Evolutionary conservation across 1,139 yeast species (phyloP), one percentile per base, ranked within the genome.

Genomic region (Lodderomyces elongisporus): DNA sequence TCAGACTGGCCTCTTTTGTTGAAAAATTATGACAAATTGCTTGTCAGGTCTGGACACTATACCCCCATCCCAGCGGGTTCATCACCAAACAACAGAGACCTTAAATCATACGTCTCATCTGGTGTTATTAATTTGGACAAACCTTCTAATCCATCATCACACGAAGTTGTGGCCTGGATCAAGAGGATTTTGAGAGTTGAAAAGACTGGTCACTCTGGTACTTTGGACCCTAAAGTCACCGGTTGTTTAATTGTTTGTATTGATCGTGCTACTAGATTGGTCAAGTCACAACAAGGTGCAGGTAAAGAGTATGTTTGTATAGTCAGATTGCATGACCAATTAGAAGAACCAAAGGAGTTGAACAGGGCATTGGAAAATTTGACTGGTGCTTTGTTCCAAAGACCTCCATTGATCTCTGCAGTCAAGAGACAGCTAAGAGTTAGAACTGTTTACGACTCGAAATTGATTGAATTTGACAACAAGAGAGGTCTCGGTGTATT

Each of bases 241-340:
- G 95, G 95, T 45, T 91, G 98, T 73, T 74, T 91, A 61, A 91
- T 91, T 62, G 98, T 91, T 42, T 91, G 98, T 77, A 76, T 91
- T 50, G 98, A 91, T 64, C 80, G 96, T 61, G 98, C 98, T 42
- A 91, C 98, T 39, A 82, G 98, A 67, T 74, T 91, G 58, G 98
- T 91, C 49, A 91, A 91, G 67, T 85, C 96, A 39, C 98, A 91
- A 69, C 98, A 91, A 66, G 97, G 98, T 68, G 98, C 98, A 34
- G 98, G 98, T 75, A 91, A 91, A 64, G 98, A 91, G 77, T 91
- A 91, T 68, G 98, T 91, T 40, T 91, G 98, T 72, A 88, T 91
- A 51, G 94, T 85, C 40, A 79, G 97, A 70, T 74, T 91, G 52
- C 98, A 91, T 61, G 97, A 89, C 46, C 88, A 89, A 47, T 73